phyloP scores from a whole-genome alignment of 257 asterid genomes.

The Solanum bulbocastanum region DNA sequence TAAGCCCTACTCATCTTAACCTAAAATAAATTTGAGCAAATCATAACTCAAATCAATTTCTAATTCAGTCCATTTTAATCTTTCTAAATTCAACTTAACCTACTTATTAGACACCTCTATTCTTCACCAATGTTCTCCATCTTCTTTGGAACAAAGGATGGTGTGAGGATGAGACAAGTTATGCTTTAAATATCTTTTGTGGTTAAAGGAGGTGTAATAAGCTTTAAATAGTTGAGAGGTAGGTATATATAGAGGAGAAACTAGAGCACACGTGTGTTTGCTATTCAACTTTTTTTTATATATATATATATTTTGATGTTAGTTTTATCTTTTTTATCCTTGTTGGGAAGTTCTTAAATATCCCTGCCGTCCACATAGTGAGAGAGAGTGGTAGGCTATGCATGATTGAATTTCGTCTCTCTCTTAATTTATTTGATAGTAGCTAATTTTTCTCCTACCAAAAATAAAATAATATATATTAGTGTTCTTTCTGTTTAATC shows the following conservation, averaged over 20 bases:
- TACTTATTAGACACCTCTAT: background rate
- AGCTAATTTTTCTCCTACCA: background rate
- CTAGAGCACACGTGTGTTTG: background rate
- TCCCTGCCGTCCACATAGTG: background rate
- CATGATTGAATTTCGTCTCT: background rate
- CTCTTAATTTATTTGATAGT: background rate
- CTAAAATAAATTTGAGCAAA: background rate
- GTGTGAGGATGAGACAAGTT: background rate
- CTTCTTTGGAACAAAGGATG: background rate
- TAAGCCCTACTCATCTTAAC: background rate
- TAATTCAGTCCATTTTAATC: background rate
- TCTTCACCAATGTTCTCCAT: conserved; percentile 44
- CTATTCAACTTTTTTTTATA: background rate
- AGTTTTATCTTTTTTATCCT: background rate
- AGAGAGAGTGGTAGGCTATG: background rate
- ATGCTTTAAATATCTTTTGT: background rate
- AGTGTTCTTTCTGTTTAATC: background rate
- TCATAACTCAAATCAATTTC: background rate
- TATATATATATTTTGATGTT: background rate
- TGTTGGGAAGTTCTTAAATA: background rate
- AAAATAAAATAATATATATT: too few species aligned
- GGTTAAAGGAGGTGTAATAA: background rate
- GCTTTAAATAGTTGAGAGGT: background rate
- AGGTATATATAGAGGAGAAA: background rate
- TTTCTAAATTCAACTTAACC: too few species aligned